phyloP scores from a whole-genome alignment of 306 rosid genomes.

The Sicyos baderoa region DNA sequence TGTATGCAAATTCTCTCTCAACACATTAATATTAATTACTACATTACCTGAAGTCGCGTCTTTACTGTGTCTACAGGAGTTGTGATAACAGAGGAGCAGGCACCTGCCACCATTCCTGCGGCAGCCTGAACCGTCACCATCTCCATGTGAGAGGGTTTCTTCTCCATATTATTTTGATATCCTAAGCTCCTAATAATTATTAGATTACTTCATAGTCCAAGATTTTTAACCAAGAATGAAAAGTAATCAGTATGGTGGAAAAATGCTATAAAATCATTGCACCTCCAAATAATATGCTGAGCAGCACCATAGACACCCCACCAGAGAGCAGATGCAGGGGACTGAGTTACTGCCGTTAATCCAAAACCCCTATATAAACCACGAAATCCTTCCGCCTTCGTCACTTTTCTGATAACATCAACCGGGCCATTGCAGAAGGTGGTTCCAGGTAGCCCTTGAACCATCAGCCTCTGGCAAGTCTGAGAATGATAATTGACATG shows the following conservation, averaged over 20 bases:
- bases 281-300: constrained; percentile 88
- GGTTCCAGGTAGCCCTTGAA: constrained; percentile 80
- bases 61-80: constrained; percentile 83
- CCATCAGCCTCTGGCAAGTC: constrained; percentile 86
- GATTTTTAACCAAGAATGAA: neutral
- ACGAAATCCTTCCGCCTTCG: constrained; percentile 61
- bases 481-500: constrained; percentile 18
- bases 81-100: constrained; percentile 69
- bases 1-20: neutral
- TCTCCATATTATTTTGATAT: constrained; percentile 43
- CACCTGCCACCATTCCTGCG: constrained; percentile 81
- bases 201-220: constrained; percentile 8
- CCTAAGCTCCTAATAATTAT: constrained; percentile 46
- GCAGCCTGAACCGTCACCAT: constrained; percentile 75
- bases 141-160: constrained; percentile 63
- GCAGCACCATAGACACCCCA: constrained; percentile 91
- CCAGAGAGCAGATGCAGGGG: constrained; percentile 93
- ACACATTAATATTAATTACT: neutral
- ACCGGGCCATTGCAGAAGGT: constrained; percentile 47
- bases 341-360: constrained; percentile 55
- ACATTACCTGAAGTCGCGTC: constrained; percentile 74
- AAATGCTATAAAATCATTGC: constrained; percentile 15
- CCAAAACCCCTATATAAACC: constrained; percentile 82
- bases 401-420: constrained; percentile 47
- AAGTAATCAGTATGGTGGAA: neutral